These are phyloP conservation scores for Aspergillus leporis DNA, from an alignment of 495 filamentous ascomycete species.

Conservation along the genomic window DNA sequence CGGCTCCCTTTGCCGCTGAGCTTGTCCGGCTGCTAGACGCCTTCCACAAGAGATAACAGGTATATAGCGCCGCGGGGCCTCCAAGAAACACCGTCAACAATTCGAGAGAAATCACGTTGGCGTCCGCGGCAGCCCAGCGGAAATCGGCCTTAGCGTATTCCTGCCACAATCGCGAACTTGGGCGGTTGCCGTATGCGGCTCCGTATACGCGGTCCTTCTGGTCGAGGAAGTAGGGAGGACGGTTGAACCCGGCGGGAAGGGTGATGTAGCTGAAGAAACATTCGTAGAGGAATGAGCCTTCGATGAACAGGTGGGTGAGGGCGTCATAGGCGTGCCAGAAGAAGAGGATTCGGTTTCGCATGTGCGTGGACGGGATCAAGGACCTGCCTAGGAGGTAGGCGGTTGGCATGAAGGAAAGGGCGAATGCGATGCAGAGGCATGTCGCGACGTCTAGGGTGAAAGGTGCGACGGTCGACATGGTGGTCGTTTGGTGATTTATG, in stretches of 20 bases:
- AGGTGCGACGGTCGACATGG: slow-evolving; percentile 24
- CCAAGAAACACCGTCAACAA: slow-evolving; percentile 79
- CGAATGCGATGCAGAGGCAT: slow-evolving; percentile 51
- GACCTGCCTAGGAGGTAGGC: slow-evolving; percentile 47
- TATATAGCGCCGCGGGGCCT: slow-evolving; percentile 68
- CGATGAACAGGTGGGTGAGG: slow-evolving; percentile 84
- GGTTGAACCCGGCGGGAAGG: slow-evolving; percentile 38
- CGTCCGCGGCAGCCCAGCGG: slow-evolving; percentile 78
- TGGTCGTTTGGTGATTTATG: background rate
- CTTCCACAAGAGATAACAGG: slow-evolving; percentile 62
- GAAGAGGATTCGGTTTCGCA: slow-evolving; percentile 69
- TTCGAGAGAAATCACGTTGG: slow-evolving; percentile 79
- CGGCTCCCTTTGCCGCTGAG: slow-evolving; percentile 24
- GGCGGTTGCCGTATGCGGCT: slow-evolving; percentile 63
- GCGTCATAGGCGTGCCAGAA: slow-evolving; percentile 95
- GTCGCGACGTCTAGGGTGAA: slow-evolving; percentile 52
- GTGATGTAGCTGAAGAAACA: slow-evolving; percentile 76
- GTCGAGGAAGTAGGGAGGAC: slow-evolving; percentile 54
- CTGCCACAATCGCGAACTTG: slow-evolving; percentile 76
- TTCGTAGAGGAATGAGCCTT: slow-evolving; percentile 88
- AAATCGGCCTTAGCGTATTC: slow-evolving; percentile 88
- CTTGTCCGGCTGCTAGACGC: slow-evolving; percentile 27
- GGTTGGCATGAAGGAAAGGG: slow-evolving; percentile 53
- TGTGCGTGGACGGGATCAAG: slow-evolving; percentile 49
- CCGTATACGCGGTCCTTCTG: slow-evolving; percentile 65